These are phyloP conservation scores for Cladosporium sp. DNA, from an alignment of 2,329 filamentous ascomycete genomes.

Conservation along the genomic window DNA sequence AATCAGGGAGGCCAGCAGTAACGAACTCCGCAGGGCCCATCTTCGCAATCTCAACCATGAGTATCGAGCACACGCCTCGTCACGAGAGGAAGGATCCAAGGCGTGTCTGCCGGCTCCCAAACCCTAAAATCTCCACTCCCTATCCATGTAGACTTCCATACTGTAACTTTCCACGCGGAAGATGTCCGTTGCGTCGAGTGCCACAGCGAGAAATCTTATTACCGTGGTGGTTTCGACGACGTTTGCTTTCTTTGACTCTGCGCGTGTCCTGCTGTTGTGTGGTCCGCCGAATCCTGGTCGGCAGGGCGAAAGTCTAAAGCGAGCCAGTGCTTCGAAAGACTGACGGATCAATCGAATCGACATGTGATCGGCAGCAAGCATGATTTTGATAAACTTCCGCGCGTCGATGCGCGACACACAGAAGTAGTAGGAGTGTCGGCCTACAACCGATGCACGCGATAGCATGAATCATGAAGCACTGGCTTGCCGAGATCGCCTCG, in stretches of 20 bases:
- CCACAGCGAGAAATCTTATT: background rate
- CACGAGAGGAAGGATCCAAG: background rate
- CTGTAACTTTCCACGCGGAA: background rate
- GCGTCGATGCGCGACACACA: background rate
- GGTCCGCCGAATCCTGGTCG: slow-evolving; percentile 6
- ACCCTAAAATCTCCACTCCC: background rate
- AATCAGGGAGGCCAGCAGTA: background rate
- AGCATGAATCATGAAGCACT: slow-evolving; percentile 4
- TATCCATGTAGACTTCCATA: background rate
- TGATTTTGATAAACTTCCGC: background rate
- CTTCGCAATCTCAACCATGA: background rate
- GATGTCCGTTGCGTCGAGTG: background rate
- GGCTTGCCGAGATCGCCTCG: background rate
- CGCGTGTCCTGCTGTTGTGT: background rate
- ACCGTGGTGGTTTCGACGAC: background rate
- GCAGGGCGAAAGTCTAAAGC: background rate
- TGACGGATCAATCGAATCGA: background rate
- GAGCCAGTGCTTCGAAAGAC: background rate
- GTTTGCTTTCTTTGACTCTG: background rate
- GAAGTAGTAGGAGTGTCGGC: background rate
- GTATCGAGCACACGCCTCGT: background rate
- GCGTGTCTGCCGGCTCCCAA: background rate
- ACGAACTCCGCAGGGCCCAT: slow-evolving; percentile 4
- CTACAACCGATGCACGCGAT: no score
- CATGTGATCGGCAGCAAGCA: slow-evolving; percentile 9